Evolutionary conservation across 768 basidiomycete species (phyloP).

Genomic region (Russula virescens): DNA sequence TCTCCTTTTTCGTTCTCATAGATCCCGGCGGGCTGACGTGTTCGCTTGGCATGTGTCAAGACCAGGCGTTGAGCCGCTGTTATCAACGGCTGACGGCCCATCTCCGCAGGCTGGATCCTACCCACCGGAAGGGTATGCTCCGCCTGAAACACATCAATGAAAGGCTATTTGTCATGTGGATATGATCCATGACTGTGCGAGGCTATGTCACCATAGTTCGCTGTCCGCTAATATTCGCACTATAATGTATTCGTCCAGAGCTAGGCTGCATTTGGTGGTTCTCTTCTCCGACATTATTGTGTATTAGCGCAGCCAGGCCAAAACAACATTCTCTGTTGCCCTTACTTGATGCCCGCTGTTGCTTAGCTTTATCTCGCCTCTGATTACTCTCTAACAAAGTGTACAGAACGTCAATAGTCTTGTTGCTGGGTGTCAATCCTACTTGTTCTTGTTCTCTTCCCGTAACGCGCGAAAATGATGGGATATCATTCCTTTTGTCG

Average conservation of each 20-base stretch:
- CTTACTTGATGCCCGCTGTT: not conserved
- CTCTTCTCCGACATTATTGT: not conserved
- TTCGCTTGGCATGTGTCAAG: not conserved
- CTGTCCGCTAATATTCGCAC: not conserved
- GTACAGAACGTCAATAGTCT: slow-evolving; percentile 8
- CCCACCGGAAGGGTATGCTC: slow-evolving; percentile 13
- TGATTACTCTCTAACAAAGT: not conserved
- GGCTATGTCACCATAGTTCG: not conserved
- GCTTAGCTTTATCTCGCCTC: slow-evolving; percentile 8
- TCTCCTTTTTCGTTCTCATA: not conserved
- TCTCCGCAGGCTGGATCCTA: slow-evolving; percentile 4
- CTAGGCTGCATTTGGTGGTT: not conserved
- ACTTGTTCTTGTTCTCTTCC: not conserved
- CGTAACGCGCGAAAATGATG: not conserved
- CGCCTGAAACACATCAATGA: slow-evolving; percentile 12
- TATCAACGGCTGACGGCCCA: slow-evolving; percentile 7
- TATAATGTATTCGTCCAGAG: slow-evolving; percentile 1
- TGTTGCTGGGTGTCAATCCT: slow-evolving; percentile 8
- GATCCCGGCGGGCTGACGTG: not conserved
- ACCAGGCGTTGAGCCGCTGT: slow-evolving; percentile 14
- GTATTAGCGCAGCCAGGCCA: slow-evolving; percentile 5
- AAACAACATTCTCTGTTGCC: not conserved
- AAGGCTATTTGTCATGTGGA: not conserved
- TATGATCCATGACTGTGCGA: not conserved
- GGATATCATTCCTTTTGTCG: not conserved